phyloP scores from a whole-genome alignment of 495 filamentous ascomycete species.

The Penicillium goetzii region DNA sequence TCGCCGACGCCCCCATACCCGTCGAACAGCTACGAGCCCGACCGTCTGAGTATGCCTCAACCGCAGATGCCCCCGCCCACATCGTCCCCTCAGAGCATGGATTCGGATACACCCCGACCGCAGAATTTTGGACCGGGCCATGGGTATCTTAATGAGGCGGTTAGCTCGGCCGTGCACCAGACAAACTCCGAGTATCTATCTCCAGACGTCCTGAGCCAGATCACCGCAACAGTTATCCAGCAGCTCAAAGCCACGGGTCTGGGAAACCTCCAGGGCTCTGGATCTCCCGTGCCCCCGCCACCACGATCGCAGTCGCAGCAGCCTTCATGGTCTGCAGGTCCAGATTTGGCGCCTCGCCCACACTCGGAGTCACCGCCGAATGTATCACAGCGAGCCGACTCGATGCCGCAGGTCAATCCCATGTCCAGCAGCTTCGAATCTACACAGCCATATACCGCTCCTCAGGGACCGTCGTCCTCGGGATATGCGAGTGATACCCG shows the following conservation, averaged over 20 bases:
- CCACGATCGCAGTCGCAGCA: conserved; percentile 38
- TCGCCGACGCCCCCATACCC: conserved; percentile 41
- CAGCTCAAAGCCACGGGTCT: conserved; percentile 53
- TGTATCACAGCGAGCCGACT: conserved; percentile 24
- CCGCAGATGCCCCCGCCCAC: conserved; percentile 37
- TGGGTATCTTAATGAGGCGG: conserved; percentile 53
- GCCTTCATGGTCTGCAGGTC: conserved; percentile 35
- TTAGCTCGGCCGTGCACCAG: conserved; percentile 48
- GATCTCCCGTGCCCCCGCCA: conserved; percentile 29
- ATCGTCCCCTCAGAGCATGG: conserved; percentile 27
- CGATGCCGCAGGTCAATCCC: conserved; percentile 28
- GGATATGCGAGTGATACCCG: conserved; percentile 31
- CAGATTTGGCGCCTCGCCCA: conserved; percentile 33
- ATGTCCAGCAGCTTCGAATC: conserved; percentile 35
- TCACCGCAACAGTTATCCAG: conserved; percentile 58
- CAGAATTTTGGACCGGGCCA: conserved; percentile 12
- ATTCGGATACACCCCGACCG: conserved; percentile 25
- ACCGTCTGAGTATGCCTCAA: conserved; percentile 49
- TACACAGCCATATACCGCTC: conserved; percentile 49
- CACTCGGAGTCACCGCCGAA: conserved; percentile 37
- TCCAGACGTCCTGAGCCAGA: conserved; percentile 54
- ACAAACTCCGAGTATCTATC: conserved; percentile 46
- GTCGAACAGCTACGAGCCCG: conserved; percentile 35
- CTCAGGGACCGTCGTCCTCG: conserved; percentile 13
- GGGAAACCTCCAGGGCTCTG: conserved; percentile 34